Evolutionary conservation across 1,139 yeast genomes (phyloP).

Genomic region (Kodamaea sp.): DNA sequence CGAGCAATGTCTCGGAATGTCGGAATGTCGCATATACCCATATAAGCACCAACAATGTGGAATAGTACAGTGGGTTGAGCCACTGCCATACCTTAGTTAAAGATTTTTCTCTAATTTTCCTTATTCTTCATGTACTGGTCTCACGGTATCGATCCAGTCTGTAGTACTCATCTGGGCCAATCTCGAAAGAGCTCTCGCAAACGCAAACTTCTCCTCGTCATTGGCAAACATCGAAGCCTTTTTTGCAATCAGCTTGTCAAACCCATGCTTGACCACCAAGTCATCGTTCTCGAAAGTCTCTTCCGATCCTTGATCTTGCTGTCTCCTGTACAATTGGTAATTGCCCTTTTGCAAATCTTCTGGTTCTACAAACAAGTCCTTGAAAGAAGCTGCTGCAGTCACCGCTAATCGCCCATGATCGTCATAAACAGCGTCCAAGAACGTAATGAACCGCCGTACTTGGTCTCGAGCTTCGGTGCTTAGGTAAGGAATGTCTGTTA

Average conservation of each 20-base stretch:
- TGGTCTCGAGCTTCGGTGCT: constrained; percentile 78
- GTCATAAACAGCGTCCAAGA: constrained; percentile 93
- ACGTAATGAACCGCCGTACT: constrained; percentile 88
- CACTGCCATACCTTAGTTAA: no score
- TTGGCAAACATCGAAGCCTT: constrained; percentile 78
- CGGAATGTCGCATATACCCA: no score
- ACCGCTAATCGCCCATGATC: constrained; percentile 84
- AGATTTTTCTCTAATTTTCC: no score
- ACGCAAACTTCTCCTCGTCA: constrained; percentile 95
- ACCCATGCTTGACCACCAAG: constrained; percentile 69
- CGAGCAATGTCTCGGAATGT: no score
- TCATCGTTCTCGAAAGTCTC: constrained; percentile 57
- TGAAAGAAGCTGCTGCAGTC: constrained; percentile 83
- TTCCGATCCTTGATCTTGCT: constrained; percentile 36
- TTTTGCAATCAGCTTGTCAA: constrained; percentile 71
- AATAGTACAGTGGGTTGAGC: no score
- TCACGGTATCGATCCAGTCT: constrained; percentile 71
- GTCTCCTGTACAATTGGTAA: constrained; percentile 47
- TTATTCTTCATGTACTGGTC: constrained; percentile 6
- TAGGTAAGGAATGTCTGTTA: constrained; percentile 89
- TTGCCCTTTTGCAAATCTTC: constrained; percentile 60
- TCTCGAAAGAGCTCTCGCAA: constrained; percentile 90
- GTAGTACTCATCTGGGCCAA: constrained; percentile 91
- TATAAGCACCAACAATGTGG: no score
- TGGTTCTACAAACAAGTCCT: constrained; percentile 83